Conservation (phyloP, 2,329 filamentous ascomycete genomes). For the Diplodia sapinea region DNA sequence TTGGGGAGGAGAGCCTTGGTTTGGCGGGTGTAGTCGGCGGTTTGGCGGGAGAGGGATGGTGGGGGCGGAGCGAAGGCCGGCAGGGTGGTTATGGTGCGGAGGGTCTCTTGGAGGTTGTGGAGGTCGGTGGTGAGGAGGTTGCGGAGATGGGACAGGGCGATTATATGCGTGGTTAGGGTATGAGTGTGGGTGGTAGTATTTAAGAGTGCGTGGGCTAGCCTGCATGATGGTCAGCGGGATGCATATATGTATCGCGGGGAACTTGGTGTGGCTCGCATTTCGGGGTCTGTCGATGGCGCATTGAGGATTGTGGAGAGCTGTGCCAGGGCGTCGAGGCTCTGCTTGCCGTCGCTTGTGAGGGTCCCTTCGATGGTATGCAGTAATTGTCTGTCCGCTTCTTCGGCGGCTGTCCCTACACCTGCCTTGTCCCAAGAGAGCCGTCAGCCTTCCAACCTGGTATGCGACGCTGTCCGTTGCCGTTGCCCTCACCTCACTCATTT, state of each 20-base stretch:
- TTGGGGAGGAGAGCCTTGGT: constrained; percentile 71
- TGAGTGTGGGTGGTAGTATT: constrained; percentile 42
- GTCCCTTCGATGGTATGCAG: neutral
- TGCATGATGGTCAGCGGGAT: neutral
- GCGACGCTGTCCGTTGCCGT: neutral
- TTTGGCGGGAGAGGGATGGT: constrained; percentile 67
- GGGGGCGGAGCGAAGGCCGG: constrained; percentile 55
- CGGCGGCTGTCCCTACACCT: constrained; percentile 10
- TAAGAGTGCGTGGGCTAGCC: constrained; percentile 46
- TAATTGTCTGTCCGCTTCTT: constrained; percentile 1
- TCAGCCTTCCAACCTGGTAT: neutral
- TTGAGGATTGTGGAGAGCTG: constrained; percentile 47
- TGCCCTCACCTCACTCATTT: constrained; percentile 51
- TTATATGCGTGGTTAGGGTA: constrained; percentile 42
- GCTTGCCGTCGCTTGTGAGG: constrained; percentile 36
- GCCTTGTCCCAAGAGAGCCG: constrained; percentile 16
- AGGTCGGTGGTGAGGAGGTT: constrained; percentile 44
- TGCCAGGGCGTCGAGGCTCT: constrained; percentile 46
- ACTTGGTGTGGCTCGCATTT: constrained; percentile 31
- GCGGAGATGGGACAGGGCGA: constrained; percentile 44
- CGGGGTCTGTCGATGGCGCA: constrained; percentile 39
- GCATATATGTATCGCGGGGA: neutral
- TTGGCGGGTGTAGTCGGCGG: constrained; percentile 74
- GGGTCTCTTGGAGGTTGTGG: constrained; percentile 40
- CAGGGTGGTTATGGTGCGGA: constrained; percentile 41